Conservation (phyloP, 805 yeast genomes). For the Yamadazyma sp. region DNA sequence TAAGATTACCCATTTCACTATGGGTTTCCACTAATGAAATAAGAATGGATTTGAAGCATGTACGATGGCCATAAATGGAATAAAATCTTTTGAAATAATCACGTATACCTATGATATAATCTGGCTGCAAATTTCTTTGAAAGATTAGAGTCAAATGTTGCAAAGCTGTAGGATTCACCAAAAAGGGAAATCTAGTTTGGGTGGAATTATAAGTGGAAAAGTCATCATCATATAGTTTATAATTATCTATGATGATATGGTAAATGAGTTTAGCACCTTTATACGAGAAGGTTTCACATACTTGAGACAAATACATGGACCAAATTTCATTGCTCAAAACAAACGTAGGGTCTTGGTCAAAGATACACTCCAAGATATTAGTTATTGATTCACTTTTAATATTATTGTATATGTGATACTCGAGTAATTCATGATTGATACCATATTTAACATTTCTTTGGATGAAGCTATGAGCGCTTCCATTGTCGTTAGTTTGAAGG, state of each 20-base stretch:
- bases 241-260: slow-evolving; percentile 33
- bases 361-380: slow-evolving; percentile 1
- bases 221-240: slow-evolving; percentile 11
- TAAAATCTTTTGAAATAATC: slow-evolving; percentile 37
- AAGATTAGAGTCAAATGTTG: slow-evolving; percentile 28
- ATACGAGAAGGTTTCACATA: slow-evolving; percentile 16
- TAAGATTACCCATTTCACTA: slow-evolving; percentile 19
- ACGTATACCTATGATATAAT: slow-evolving; percentile 27
- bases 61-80: slow-evolving; percentile 29
- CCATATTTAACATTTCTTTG: slow-evolving; percentile 4
- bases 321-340: slow-evolving; percentile 25
- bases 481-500: background rate
- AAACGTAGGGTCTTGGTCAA: slow-evolving; percentile 2
- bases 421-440: slow-evolving; percentile 9
- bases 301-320: slow-evolving; percentile 25
- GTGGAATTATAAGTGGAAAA: slow-evolving; percentile 4
- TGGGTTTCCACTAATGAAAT: slow-evolving; percentile 30
- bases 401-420: slow-evolving; percentile 8
- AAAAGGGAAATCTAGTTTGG: slow-evolving; percentile 25
- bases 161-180: slow-evolving; percentile 25
- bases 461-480: slow-evolving; percentile 2
- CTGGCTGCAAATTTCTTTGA: slow-evolving; percentile 21
- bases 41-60: slow-evolving; percentile 24
- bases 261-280: slow-evolving; percentile 30
- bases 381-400: slow-evolving; percentile 3